Percentiles rank a stretch among this genome's conserved stretches.
phyloP scores from a whole-genome alignment of 2,329 filamentous ascomycete species.

The Hypoxylon sp. region DNA sequence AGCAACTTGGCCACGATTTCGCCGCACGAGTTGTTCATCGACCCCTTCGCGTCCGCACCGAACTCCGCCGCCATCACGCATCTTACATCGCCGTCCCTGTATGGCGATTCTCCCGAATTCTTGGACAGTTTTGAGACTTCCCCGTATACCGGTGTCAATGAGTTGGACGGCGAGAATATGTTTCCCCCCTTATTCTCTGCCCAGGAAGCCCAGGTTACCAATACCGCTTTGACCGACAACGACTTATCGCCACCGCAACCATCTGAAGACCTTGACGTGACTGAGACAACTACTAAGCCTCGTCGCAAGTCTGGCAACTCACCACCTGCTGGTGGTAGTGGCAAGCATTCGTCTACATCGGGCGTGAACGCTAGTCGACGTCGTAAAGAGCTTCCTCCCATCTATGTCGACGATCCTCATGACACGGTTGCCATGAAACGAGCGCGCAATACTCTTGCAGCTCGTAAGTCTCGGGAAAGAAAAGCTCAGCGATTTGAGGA shows the following conservation, averaged over 20 bases:
- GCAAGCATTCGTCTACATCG: conserved; percentile 75
- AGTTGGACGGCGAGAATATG: conserved; percentile 72
- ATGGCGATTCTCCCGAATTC: conserved; percentile 81
- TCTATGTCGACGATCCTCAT: conserved; percentile 77
- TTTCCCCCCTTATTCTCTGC: conserved; percentile 78
- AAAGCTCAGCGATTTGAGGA: conserved; percentile 83
- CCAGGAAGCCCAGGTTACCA: conserved; percentile 54
- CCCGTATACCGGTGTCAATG: conserved; percentile 75
- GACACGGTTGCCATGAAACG: conserved; percentile 91
- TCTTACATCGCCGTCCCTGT: conserved; percentile 85
- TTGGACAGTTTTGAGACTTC: conserved; percentile 80
- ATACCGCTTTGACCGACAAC: conserved; percentile 49
- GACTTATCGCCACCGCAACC: conserved; percentile 58
- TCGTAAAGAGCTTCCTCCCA: conserved; percentile 83
- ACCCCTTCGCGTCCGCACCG: conserved; percentile 79
- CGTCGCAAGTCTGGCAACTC: conserved; percentile 63
- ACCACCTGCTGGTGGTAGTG: conserved; percentile 56
- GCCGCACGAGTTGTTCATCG: conserved; percentile 82
- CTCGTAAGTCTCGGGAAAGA: conserved; percentile 90
- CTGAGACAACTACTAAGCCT: conserved; percentile 57
- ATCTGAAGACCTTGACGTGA: conserved; percentile 64
- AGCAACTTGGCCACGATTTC: conserved; percentile 80
- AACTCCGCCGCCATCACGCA: conserved; percentile 86
- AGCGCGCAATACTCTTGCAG: conserved; percentile 91
- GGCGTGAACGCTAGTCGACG: conserved; percentile 81